A percentile compares a stretch with the other conserved stretches of the same genome.
Evolutionary conservation across 2,329 filamentous ascomycete species (phyloP).

Genomic region (Colletotrichum siamense): DNA sequence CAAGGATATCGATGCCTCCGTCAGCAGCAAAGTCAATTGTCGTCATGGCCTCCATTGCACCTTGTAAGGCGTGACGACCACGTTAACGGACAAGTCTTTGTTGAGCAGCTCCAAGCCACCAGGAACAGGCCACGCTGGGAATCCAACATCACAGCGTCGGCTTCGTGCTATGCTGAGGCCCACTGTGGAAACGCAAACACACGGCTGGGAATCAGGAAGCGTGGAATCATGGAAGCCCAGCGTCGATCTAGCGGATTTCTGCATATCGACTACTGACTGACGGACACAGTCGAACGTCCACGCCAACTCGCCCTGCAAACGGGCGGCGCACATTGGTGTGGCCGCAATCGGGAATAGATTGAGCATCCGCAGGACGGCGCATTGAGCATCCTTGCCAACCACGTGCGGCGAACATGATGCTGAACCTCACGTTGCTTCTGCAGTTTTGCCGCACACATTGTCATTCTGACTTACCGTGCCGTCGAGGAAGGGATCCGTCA

Average conservation of each 20-base stretch:
- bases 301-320: slow-evolving; percentile 4
- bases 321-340: slow-evolving; percentile 3
- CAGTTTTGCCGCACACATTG: not conserved
- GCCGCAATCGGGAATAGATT: not conserved
- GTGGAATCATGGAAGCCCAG: not conserved
- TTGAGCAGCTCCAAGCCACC: not conserved
- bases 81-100: not conserved
- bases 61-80: not conserved
- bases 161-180: not conserved
- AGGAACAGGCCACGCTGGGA: not conserved
- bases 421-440: not conserved
- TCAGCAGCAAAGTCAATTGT: not conserved
- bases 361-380: not conserved
- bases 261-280: not conserved
- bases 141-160: not conserved
- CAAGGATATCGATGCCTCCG: not conserved
- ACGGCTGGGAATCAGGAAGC: not conserved
- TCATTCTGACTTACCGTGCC: not conserved
- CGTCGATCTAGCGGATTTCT: not conserved
- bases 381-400: slow-evolving; percentile 10
- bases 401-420: slow-evolving; percentile 1
- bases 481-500: not conserved
- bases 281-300: not conserved
- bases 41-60: not conserved
- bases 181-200: not conserved